Evolutionary conservation across 2,329 filamentous ascomycete genomes (phyloP).

Genomic region (Phialophora macrospora): DNA sequence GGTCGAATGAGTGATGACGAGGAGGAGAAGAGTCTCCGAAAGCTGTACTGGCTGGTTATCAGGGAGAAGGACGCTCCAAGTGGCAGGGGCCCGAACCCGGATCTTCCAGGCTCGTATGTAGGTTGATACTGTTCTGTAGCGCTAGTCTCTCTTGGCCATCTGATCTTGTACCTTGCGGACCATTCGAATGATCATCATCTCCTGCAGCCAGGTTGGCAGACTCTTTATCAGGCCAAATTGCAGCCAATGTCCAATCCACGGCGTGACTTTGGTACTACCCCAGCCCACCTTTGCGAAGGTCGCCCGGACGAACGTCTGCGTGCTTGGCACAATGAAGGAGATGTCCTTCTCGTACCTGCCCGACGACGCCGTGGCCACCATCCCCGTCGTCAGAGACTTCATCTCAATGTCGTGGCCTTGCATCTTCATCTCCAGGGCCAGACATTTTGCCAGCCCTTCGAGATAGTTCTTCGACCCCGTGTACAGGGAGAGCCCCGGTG

Average conservation of each 20-base stretch:
- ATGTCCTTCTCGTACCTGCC: conserved; percentile 16
- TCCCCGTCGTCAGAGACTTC: conserved; percentile 45
- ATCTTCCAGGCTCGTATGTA: conserved; percentile 1
- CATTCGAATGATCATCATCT: conserved; percentile 13
- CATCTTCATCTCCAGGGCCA: conserved; percentile 52
- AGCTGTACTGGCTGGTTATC: conserved; percentile 23
- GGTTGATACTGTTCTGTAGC: neutral
- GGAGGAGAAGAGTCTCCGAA: conserved; percentile 24
- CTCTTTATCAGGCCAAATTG: conserved; percentile 29
- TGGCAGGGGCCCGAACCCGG: neutral
- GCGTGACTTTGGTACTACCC: conserved; percentile 41
- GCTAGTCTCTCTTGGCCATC: neutral
- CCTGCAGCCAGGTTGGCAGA: conserved; percentile 19
- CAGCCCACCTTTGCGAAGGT: conserved; percentile 46
- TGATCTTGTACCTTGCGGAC: neutral
- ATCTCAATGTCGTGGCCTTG: conserved; percentile 49
- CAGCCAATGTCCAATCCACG: conserved; percentile 45
- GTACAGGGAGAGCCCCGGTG: conserved; percentile 57
- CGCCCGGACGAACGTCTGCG: conserved; percentile 42
- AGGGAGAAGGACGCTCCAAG: conserved; percentile 11
- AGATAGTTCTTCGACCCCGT: conserved; percentile 55
- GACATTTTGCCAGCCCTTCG: conserved; percentile 47
- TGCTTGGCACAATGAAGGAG: conserved; percentile 25
- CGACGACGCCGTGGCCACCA: conserved; percentile 40
- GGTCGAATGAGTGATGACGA: conserved; percentile 15